These are phyloP conservation scores for Penicillium crystallinum DNA, from an alignment of 495 filamentous ascomycete genomes.

Conservation along the genomic window DNA sequence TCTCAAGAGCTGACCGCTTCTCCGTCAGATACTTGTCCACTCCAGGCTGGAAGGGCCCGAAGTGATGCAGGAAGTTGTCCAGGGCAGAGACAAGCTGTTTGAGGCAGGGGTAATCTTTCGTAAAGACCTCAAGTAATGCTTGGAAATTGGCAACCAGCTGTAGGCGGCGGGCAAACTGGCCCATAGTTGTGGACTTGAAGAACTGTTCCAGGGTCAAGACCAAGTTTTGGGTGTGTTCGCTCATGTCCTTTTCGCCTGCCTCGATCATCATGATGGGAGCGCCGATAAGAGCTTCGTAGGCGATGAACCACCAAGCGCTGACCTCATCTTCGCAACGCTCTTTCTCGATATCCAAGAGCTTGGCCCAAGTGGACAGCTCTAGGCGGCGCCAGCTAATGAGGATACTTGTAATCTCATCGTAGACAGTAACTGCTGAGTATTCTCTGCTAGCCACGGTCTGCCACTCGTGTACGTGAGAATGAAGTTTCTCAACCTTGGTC, in stretches of 20 bases:
- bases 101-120: conserved; percentile 51
- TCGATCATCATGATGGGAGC: conserved; percentile 61
- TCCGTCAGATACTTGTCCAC: conserved; percentile 57
- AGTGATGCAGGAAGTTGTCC: conserved; percentile 71
- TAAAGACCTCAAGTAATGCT: conserved; percentile 42
- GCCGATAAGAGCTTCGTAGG: conserved; percentile 80
- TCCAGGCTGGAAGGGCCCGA: conserved; percentile 58
- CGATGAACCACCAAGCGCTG: conserved; percentile 92
- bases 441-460: conserved; percentile 79
- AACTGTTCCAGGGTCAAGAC: conserved; percentile 69
- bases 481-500: conserved; percentile 76
- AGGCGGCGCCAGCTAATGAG: conserved; percentile 84
- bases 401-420: conserved; percentile 67
- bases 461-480: conserved; percentile 83
- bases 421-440: conserved; percentile 62
- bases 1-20: conserved; percentile 65
- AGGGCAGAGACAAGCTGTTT: conserved; percentile 52
- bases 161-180: conserved; percentile 72
- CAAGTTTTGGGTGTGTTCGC: conserved; percentile 59
- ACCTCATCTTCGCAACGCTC: conserved; percentile 69
- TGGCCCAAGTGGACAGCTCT: conserved; percentile 87
- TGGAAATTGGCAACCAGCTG: conserved; percentile 68
- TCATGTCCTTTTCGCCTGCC: conserved; percentile 49
- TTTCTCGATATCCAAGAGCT: conserved; percentile 79
- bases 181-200: conserved; percentile 65